These are phyloP conservation scores for Neurospora hispaniola DNA, from an alignment of 495 filamentous ascomycete species.

Conservation along the genomic window DNA sequence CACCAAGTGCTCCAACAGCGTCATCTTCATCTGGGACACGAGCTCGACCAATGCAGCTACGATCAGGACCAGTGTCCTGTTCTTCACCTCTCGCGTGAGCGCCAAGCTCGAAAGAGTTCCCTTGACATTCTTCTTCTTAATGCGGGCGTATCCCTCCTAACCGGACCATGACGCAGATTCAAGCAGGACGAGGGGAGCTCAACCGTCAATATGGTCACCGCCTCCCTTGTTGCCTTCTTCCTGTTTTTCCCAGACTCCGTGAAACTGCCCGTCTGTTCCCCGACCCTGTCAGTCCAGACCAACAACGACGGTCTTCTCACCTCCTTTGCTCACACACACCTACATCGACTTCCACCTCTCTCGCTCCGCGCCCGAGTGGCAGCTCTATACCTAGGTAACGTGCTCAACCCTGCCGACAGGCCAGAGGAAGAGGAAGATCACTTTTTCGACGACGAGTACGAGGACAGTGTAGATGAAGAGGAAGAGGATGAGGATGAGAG, in stretches of 20 bases:
- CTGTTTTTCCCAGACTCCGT: slow-evolving; percentile 30
- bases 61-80: slow-evolving; percentile 9
- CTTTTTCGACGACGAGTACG: too few species aligned
- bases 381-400: too few species aligned
- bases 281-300: slow-evolving; percentile 8
- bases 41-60: slow-evolving; percentile 34
- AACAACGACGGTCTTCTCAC: slow-evolving; percentile 19
- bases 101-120: slow-evolving; percentile 21
- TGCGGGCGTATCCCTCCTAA: slow-evolving; percentile 23
- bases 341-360: not conserved
- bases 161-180: slow-evolving; percentile 5
- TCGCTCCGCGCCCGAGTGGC: not conserved
- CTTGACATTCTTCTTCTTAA: slow-evolving; percentile 30
- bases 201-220: slow-evolving; percentile 45
- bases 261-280: slow-evolving; percentile 13
- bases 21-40: slow-evolving; percentile 33
- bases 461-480: too few species aligned
- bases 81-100: slow-evolving; percentile 15
- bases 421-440: too few species aligned
- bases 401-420: too few species aligned
- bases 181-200: slow-evolving; percentile 35
- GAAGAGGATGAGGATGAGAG: too few species aligned
- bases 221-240: slow-evolving; percentile 33
- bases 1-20: slow-evolving; percentile 29
- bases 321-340: slow-evolving; percentile 3